These are phyloP conservation scores for Ogataea trehaloabstinens DNA, from an alignment of 805 yeast genomes.

Conservation along the genomic window DNA sequence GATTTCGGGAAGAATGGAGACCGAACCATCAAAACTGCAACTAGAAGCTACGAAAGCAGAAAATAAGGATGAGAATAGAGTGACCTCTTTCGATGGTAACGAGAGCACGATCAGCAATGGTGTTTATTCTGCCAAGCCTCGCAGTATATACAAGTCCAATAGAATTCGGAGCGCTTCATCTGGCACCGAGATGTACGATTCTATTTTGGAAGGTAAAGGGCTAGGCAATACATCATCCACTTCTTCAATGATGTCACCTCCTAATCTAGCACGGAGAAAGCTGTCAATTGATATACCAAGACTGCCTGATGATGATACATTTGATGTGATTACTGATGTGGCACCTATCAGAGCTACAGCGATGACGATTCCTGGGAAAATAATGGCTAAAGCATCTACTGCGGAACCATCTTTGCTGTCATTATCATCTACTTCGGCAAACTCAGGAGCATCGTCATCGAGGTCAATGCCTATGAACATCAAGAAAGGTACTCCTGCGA, in stretches of 20 bases:
- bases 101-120: too few relatives aligned
- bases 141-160: neutral
- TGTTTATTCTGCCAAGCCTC: neutral
- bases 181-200: slow-evolving; percentile 1
- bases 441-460: slow-evolving; percentile 16
- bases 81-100: neutral
- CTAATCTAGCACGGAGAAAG: slow-evolving; percentile 8
- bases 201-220: neutral
- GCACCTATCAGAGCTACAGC: slow-evolving; percentile 17
- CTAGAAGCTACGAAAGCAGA: neutral
- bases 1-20: neutral
- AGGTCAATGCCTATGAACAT: slow-evolving; percentile 23
- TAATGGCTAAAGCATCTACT: slow-evolving; percentile 1
- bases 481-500: slow-evolving; percentile 44
- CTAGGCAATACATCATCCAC: slow-evolving; percentile 3
- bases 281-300: slow-evolving; percentile 23
- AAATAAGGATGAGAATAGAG: neutral
- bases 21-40: slow-evolving; percentile 3
- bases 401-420: slow-evolving; percentile 14
- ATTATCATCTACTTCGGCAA: slow-evolving; percentile 20
- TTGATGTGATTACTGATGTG: slow-evolving; percentile 19
- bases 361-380: slow-evolving; percentile 18
- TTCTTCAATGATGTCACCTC: slow-evolving; percentile 5
- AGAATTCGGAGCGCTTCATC: slow-evolving; percentile 1
- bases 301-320: slow-evolving; percentile 26